Base-by-base conservation (phyloP, 225 moss, liverwort and hornwort species). In the Polytrichum formosum region DNA sequence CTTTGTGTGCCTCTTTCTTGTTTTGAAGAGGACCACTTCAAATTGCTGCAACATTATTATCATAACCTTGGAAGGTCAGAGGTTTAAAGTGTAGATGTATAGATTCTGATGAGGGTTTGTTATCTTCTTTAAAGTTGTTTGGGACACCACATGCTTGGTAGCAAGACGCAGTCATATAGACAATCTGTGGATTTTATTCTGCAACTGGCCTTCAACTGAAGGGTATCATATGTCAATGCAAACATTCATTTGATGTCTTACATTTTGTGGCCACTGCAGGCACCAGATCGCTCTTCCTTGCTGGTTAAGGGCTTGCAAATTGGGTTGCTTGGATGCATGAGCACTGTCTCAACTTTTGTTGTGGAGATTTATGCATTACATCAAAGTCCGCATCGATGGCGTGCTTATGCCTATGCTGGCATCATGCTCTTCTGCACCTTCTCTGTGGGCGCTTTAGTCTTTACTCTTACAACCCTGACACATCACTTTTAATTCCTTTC, bases 271-370 rank as follows among this genome's bases (percentile, higher is more conserved):
- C 65, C 53, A 72, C 33, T 79, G 81, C 94, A 94, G 97, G 81
- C 79, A 13, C 70, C 71, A 61, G 89, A 91, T 20, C 77, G 80
- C 37, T 73, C 87, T 7, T 79, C 76, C 28, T 71, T 94, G 73
- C 67, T 90, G 56, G 83, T 85, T 65, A 73, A 22, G 1, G 82
- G 75, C 6, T 83, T 94, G 19, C 86, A 98, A 28, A 70, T 82
- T 58, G 97, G 92, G 35, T 75, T 87, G 72, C 76, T 98, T n/a
- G 97, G 97, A 71, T 92, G 97, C 80, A 85, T 98, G 90, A 98
- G 97, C 81, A 98, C 94, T 58, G 91, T 98, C 4, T 98, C 94
- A 17, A 98, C 97, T 55, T 94, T 98, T 76, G 94, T 81, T 35
- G 86, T 84, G 35, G 97, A 98, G 86, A 69, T 88, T 73, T 80